Conservation (phyloP, 2,329 filamentous ascomycete genomes). For the Camptophora hylomeconis region DNA sequence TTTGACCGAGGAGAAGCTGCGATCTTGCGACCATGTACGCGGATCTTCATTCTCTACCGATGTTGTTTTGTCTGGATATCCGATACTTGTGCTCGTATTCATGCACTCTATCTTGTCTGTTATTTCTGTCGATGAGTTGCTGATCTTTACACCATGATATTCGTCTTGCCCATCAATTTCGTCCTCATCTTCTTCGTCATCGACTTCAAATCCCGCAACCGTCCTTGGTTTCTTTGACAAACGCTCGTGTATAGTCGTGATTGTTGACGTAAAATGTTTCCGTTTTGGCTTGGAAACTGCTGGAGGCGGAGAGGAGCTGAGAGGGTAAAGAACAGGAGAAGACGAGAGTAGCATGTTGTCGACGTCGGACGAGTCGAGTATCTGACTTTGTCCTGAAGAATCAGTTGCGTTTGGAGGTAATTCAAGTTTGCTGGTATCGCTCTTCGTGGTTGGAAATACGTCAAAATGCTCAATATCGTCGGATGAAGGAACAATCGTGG, state of each 20-base stretch:
- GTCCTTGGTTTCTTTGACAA: slow-evolving; percentile 28
- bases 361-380: no score
- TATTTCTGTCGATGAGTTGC: not conserved
- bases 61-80: slow-evolving; percentile 2
- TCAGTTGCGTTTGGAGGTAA: no score
- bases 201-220: slow-evolving; percentile 25
- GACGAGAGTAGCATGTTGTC: slow-evolving; percentile 31
- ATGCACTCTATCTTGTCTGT: no score
- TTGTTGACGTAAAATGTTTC: slow-evolving; percentile 22
- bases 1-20: slow-evolving; percentile 8
- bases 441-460: no score
- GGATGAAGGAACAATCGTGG: no score
- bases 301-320: slow-evolving; percentile 23
- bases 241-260: slow-evolving; percentile 15
- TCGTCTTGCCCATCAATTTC: slow-evolving; percentile 1
- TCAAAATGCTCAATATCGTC: no score
- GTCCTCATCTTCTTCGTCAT: slow-evolving; percentile 19
- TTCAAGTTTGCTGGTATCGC: no score
- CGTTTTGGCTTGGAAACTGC: slow-evolving; percentile 25
- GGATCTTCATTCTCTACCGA: slow-evolving; percentile 5
- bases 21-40: slow-evolving; percentile 3
- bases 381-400: no score
- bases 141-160: slow-evolving; percentile 5
- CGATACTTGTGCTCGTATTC: not conserved
- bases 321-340: slow-evolving; percentile 24